A percentile compares a stretch with the other conserved stretches of the same genome.
Evolutionary conservation across 306 rosid species (phyloP).

Genomic region (Aeschynomene evenia): DNA sequence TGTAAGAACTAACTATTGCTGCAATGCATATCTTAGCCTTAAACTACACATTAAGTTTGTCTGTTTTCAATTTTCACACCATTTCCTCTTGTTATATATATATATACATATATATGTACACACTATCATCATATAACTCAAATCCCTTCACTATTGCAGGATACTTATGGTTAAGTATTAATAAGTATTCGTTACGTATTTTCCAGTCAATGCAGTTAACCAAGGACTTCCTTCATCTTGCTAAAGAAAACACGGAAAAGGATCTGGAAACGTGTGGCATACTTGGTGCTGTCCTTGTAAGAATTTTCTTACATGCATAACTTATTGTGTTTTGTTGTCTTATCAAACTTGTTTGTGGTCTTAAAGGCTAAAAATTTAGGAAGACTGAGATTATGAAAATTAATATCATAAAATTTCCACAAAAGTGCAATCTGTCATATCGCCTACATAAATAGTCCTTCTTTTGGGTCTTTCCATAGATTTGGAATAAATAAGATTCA

Average conservation of each 20-base stretch:
- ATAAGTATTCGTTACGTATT: slow-evolving; percentile 12
- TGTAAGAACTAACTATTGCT: slow-evolving; percentile 57
- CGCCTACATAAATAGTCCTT: background rate
- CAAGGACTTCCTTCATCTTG: slow-evolving; percentile 78
- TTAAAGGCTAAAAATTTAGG: background rate
- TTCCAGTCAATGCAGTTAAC: slow-evolving; percentile 60
- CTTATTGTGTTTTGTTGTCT: background rate
- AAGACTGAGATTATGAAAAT: background rate
- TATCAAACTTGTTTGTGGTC: background rate
- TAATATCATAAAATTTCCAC: background rate
- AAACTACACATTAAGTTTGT: background rate
- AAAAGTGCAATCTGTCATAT: slow-evolving; percentile 7
- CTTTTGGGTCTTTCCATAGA: background rate
- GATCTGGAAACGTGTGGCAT: slow-evolving; percentile 86
- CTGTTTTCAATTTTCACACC: background rate
- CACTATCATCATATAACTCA: background rate
- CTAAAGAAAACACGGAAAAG: slow-evolving; percentile 65
- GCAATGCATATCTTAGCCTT: background rate
- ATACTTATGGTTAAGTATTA: slow-evolving; percentile 24
- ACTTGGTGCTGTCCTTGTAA: slow-evolving; percentile 78
- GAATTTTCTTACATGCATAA: slow-evolving; percentile 34
- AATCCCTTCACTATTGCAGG: background rate
- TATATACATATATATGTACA: too few species aligned
- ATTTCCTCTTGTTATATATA: background rate
- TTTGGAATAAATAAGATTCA: background rate